These are phyloP conservation scores for Cladosporium velox DNA, from an alignment of 2,329 filamentous ascomycete species.

Conservation along the genomic window DNA sequence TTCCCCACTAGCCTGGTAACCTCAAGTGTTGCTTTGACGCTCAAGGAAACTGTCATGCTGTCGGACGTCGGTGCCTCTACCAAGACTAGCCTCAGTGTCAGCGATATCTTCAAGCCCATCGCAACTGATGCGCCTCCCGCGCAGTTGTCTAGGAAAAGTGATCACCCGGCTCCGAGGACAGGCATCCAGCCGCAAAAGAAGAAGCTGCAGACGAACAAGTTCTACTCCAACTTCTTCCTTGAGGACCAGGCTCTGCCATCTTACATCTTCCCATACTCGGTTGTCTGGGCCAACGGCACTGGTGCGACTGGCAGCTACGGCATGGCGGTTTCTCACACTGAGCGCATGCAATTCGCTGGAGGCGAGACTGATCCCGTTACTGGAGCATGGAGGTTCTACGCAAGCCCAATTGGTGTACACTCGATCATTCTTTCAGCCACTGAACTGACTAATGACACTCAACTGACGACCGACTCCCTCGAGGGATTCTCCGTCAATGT, in stretches of 20 bases:
- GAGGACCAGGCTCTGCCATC: constrained; percentile 67
- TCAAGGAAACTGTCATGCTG: constrained; percentile 34
- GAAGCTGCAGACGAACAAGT: constrained; percentile 71
- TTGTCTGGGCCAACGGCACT: constrained; percentile 51
- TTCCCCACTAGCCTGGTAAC: constrained; percentile 33
- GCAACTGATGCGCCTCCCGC: constrained; percentile 43
- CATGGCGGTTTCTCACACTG: constrained; percentile 73
- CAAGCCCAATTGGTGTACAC: constrained; percentile 80
- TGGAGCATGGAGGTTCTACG: constrained; percentile 67
- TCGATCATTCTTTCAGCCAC: constrained; percentile 76
- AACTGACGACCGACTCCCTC: constrained; percentile 55
- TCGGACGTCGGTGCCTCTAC: constrained; percentile 29
- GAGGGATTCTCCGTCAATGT: constrained; percentile 65
- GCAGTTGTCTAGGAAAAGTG: constrained; percentile 41
- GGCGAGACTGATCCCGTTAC: constrained; percentile 38
- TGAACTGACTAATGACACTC: constrained; percentile 66
- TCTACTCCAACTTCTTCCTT: constrained; percentile 73
- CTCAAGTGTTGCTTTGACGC: constrained; percentile 32
- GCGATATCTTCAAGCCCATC: constrained; percentile 46
- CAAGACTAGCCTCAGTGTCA: constrained; percentile 29
- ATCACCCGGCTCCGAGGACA: constrained; percentile 45
- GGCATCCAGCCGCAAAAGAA: constrained; percentile 43
- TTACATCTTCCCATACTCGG: constrained; percentile 67
- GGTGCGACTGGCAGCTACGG: constrained; percentile 69
- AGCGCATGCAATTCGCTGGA: constrained; percentile 61